Evolutionary conservation across 495 filamentous ascomycete species (phyloP).

Genomic region (Neurospora sp.): DNA sequence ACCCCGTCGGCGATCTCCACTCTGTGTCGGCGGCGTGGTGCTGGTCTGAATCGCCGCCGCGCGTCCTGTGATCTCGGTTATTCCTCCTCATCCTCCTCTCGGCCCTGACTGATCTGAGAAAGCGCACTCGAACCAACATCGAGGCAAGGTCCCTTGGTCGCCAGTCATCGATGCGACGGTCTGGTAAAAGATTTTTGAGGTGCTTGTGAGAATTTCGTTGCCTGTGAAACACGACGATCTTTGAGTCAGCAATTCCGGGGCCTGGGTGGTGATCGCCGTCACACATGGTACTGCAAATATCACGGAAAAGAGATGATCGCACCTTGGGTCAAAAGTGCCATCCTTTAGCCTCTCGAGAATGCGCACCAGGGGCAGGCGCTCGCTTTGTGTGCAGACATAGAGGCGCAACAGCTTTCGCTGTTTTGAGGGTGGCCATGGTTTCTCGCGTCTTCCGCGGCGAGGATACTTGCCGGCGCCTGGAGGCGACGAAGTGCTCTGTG

Average conservation of each 20-base stretch:
- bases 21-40: background rate
- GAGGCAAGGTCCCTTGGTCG: constrained; percentile 20
- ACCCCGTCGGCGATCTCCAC: background rate
- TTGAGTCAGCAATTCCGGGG: background rate
- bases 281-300: background rate
- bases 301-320: background rate
- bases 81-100: constrained; percentile 17
- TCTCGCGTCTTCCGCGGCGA: constrained; percentile 23
- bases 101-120: constrained; percentile 18
- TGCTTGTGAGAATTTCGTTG: constrained; percentile 29
- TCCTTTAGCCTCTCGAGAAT: constrained; percentile 25
- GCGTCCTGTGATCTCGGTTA: constrained; percentile 5
- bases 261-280: background rate
- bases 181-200: constrained; percentile 21
- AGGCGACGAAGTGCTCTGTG: constrained; percentile 3
- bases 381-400: constrained; percentile 27
- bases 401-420: constrained; percentile 24
- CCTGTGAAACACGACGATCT: constrained; percentile 3
- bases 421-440: constrained; percentile 24
- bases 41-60: background rate
- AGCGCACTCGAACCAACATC: constrained; percentile 23
- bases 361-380: constrained; percentile 22
- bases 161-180: constrained; percentile 27
- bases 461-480: constrained; percentile 14
- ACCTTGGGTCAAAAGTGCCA: constrained; percentile 25